These are phyloP conservation scores for Cladosporium sp. DNA, from an alignment of 2,329 filamentous ascomycete genomes.

Conservation along the genomic window DNA sequence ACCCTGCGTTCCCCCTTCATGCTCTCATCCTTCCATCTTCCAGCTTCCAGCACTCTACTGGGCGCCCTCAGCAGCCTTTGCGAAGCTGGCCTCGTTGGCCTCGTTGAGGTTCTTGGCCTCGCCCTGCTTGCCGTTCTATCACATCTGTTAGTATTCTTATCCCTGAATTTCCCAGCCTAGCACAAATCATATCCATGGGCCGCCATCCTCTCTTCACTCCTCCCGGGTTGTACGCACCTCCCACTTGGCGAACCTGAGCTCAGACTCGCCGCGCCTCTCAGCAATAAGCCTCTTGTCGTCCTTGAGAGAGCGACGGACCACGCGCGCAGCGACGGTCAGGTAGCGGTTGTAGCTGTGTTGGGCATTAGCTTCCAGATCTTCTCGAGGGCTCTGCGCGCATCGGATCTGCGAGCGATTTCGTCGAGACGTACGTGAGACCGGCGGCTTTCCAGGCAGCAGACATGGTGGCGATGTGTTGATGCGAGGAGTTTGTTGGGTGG, in stretches of 20 bases:
- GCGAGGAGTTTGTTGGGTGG: conserved; percentile 7
- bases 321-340: conserved; percentile 89
- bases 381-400: neutral
- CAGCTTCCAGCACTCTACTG: conserved; percentile 13
- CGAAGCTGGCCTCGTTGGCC: conserved; percentile 49
- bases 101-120: conserved; percentile 68
- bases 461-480: conserved; percentile 62
- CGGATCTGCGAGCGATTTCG: neutral
- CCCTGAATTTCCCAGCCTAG: neutral
- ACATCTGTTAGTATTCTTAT: neutral
- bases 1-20: conserved; percentile 10
- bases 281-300: conserved; percentile 83
- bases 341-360: conserved; percentile 94
- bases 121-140: conserved; percentile 92
- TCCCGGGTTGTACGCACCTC: conserved; percentile 61
- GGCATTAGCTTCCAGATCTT: conserved; percentile 10
- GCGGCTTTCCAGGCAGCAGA: conserved; percentile 97
- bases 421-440: conserved; percentile 76
- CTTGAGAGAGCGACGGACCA: conserved; percentile 94
- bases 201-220: conserved; percentile 4
- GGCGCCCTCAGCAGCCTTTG: conserved; percentile 38
- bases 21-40: conserved; percentile 7
- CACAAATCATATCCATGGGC: neutral
- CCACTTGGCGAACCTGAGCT: conserved; percentile 92
- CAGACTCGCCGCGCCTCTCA: conserved; percentile 85